Evolutionary conservation across 2,329 filamentous ascomycete genomes (phyloP), one percentile per base, ranked within the genome.

Genomic region (Fusarium cicatricum): DNA sequence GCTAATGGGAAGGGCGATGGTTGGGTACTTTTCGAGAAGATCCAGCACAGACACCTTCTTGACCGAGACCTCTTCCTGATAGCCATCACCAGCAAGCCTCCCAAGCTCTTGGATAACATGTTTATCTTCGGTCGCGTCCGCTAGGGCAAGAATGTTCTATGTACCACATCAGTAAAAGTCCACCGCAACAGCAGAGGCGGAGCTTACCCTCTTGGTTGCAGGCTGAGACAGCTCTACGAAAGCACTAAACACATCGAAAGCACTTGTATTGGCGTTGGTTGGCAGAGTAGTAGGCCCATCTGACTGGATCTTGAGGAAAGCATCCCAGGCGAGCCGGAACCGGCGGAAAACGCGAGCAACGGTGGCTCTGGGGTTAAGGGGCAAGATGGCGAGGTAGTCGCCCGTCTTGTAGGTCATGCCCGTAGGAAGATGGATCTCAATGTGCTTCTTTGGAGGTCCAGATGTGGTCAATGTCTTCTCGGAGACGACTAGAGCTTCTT

Each of bases 181-280:
- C 6, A 4, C 32, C 3, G 3, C 5, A 11, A n/a, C 14, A 2
- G 8, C n/a, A 4, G 11, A 11, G 3, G 17, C 6, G 26, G 5
- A 7, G 60, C 77, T 67, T 72, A 81, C 83, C 50, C 87, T 84
- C 72, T 87, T 90, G 8, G 88, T 91, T 2, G 88, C 89, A 0
- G 89, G 89, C 64, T 90, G 88, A 4, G 82, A 82, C 2, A 93
- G 79, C 73, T 94, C 90, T 3, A 92, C 85, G 57, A 91, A 92
- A 1, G 86, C 86, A 2, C 84, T 82, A 5, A 93, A 79, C 0
- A 92, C 77, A 53, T 87, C 85, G 12, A 79, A 78, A 0, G 86
- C 87, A 1, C 87, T 84, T 3, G 91, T 77, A 0, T 85, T 81
- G 2, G 76, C 74, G 34, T 80, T 76, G 0, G 81, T 82, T 0